Conservation (phyloP, 148 eudicot genomes). For the Spergularia bocconei region DNA sequence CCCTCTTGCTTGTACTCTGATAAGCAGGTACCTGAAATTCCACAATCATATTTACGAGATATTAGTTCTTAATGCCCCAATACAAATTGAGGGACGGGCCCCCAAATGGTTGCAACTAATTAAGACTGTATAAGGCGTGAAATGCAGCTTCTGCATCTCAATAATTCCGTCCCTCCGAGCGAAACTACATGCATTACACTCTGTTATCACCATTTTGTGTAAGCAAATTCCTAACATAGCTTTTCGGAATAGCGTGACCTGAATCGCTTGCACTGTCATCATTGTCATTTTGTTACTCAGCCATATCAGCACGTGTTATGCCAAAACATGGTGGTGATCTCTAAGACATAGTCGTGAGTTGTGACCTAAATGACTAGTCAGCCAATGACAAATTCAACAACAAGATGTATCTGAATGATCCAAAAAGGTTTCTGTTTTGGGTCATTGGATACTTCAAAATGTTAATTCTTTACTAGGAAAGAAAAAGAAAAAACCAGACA, state of each 20-base stretch:
- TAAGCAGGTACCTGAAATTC: slow-evolving; percentile 72
- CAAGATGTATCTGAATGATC: too few relatives aligned
- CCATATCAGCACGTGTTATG: too few relatives aligned
- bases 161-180: not conserved
- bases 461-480: not conserved
- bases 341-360: too few relatives aligned
- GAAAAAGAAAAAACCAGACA: not conserved
- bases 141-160: not conserved
- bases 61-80: too few relatives aligned
- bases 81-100: not conserved
- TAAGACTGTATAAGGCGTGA: not conserved
- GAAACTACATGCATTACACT: not conserved
- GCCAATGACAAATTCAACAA: too few relatives aligned
- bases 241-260: too few relatives aligned
- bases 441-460: not conserved
- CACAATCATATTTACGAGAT: not conserved
- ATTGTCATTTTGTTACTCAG: too few relatives aligned
- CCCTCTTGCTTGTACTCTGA: slow-evolving; percentile 85
- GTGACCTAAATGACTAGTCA: too few relatives aligned
- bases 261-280: too few relatives aligned
- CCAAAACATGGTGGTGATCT: too few relatives aligned
- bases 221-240: too few relatives aligned
- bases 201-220: not conserved
- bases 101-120: too few relatives aligned
- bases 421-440: not conserved